Conservation (phyloP, 1,284 basidiomycete genomes). For the Sphaerobolus stellatus region DNA sequence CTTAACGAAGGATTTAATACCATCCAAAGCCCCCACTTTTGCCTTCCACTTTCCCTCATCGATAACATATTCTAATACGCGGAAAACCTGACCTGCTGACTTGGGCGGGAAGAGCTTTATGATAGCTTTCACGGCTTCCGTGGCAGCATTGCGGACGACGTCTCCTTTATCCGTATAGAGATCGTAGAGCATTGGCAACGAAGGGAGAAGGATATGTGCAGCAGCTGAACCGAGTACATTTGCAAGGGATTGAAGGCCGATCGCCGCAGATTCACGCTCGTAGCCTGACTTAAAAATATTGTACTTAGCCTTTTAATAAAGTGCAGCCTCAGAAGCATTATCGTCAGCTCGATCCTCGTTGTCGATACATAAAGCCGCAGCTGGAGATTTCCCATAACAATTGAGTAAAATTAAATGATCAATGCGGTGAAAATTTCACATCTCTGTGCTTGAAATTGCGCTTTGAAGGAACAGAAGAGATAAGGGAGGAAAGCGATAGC, state of each 20-base stretch:
- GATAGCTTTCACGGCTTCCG: slow-evolving; percentile 79
- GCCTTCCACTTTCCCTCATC: slow-evolving; percentile 92
- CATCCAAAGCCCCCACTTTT: slow-evolving; percentile 92
- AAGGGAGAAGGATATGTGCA: slow-evolving; percentile 81
- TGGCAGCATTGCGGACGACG: slow-evolving; percentile 82
- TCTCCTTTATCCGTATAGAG: slow-evolving; percentile 95
- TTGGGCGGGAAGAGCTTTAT: slow-evolving; percentile 85
- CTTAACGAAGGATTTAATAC: slow-evolving; percentile 72
- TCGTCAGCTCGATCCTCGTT: too few relatives aligned
- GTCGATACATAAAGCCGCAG: too few relatives aligned
- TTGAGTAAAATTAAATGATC: too few relatives aligned
- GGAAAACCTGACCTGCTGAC: slow-evolving; percentile 74
- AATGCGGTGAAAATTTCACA: too few relatives aligned
- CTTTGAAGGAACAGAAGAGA: too few relatives aligned
- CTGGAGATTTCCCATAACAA: too few relatives aligned
- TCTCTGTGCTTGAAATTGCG: too few relatives aligned
- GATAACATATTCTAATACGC: slow-evolving; percentile 69
- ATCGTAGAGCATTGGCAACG: slow-evolving; percentile 79
- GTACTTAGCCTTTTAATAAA: too few relatives aligned
- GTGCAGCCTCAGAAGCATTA: too few relatives aligned
- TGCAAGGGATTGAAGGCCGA: slow-evolving; percentile 80
- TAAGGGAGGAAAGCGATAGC: too few relatives aligned
- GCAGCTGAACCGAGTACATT: slow-evolving; percentile 70
- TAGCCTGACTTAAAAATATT: slow-evolving; percentile 90
- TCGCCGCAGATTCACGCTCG: slow-evolving; percentile 89